These are phyloP conservation scores for Xylaria sp. DNA, from an alignment of 2,329 filamentous ascomycete genomes.

Conservation along the genomic window DNA sequence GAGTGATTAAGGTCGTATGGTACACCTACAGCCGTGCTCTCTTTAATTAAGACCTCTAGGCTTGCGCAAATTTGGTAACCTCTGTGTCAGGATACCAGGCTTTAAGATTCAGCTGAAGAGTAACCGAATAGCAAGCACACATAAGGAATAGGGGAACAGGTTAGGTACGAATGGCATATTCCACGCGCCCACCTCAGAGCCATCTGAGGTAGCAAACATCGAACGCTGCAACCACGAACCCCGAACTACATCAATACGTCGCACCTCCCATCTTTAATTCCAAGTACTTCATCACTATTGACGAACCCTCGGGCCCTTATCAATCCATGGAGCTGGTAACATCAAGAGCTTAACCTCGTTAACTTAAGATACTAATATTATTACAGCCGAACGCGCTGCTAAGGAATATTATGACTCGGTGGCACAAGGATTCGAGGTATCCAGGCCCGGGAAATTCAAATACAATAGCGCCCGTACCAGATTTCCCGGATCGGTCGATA, in stretches of 20 bases:
- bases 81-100: neutral
- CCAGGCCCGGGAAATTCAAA: too few species aligned
- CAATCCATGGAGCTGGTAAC: neutral
- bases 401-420: neutral
- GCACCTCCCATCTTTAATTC: neutral
- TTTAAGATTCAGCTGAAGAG: neutral
- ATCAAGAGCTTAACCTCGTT: neutral
- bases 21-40: neutral
- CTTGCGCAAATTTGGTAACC: neutral
- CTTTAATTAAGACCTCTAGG: neutral
- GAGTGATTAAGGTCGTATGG: neutral
- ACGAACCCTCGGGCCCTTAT: neutral
- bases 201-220: neutral
- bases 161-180: neutral
- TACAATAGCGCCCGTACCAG: neutral
- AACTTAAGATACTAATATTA: neutral
- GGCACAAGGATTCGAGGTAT: neutral
- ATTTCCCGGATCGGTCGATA: slow-evolving; percentile 2
- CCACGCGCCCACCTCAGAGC: neutral
- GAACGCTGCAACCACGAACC: neutral
- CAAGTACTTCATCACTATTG: neutral
- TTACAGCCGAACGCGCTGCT: slow-evolving; percentile 3
- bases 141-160: neutral
- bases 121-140: neutral
- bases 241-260: neutral